These are phyloP conservation scores for Lachancea dasiensis DNA, from an alignment of 805 yeast genomes.

Conservation along the genomic window DNA sequence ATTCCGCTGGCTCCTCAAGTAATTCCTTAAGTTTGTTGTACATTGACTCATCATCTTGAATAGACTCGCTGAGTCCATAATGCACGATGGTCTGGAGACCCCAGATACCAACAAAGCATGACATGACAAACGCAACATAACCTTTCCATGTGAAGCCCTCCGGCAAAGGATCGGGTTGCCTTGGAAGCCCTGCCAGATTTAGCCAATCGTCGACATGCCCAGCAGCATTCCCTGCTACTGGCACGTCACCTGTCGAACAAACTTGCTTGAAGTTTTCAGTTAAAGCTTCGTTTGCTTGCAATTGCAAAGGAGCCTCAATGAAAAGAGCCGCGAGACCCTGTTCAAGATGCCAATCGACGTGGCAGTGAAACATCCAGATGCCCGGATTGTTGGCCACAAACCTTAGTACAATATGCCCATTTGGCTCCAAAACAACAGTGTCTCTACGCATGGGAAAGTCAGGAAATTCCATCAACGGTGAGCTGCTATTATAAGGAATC, in stretches of 20 bases:
- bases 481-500: constrained; percentile 47
- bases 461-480: constrained; percentile 41
- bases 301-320: constrained; percentile 59
- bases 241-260: constrained; percentile 44
- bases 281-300: constrained; percentile 40
- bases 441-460: constrained; percentile 63
- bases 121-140: constrained; percentile 52
- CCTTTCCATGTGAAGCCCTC: constrained; percentile 67
- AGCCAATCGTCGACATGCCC: constrained; percentile 51
- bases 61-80: constrained; percentile 62
- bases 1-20: constrained; percentile 13
- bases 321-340: constrained; percentile 73
- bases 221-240: constrained; percentile 67
- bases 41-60: constrained; percentile 41
- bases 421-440: constrained; percentile 59
- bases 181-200: constrained; percentile 52
- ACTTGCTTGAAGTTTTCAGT: constrained; percentile 44
- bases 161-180: constrained; percentile 60
- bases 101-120: constrained; percentile 49
- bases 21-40: constrained; percentile 35
- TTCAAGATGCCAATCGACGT: constrained; percentile 77
- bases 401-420: constrained; percentile 62
- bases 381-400: constrained; percentile 87
- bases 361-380: constrained; percentile 92
- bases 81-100: constrained; percentile 56